Evolutionary conservation across 2,329 filamentous ascomycete genomes (phyloP), one percentile per base, ranked within the genome.

Genomic region (Raffaelea deltoideospora): DNA sequence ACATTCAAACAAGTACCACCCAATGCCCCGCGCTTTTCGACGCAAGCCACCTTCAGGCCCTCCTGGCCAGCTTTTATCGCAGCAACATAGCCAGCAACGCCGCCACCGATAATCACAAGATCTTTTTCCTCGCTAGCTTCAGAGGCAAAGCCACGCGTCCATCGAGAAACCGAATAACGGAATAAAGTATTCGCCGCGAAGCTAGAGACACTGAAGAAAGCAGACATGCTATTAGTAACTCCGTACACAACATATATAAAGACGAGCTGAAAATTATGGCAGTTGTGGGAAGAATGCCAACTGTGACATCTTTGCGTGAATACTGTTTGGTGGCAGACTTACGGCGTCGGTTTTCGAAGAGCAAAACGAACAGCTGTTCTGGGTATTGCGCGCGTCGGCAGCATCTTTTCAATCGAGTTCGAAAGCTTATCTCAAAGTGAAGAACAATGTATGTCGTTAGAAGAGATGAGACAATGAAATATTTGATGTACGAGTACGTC

Each of bases 31-130:
- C 90, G 85, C 74, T 98, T 98, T 67, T 98, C 90, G 65, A 98
- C 92, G 65, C 90, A 98, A 43, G 86, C 74, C 46, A 94, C 88
- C 77, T 95, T 96, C 59, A 98, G 62, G 53, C 90, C 90, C 58
- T 93, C 85, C 63, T 98, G 90, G 41, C 87, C 90, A 53, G 90
- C 90, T 69, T 96, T 98, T 70, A 98, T 98, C 52, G 90, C 90
- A 47, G 90, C 88, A 53, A 98, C 90, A 65, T 98, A 98, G 56
- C 90, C 90, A 50, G 88, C 90, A 53, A 96, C 90, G 66, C 90
- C 90, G 59, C 90, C 90, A 54, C 90, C 90, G 55, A 98, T 94
- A 63, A 98, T 87, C 55, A 98, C 80, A 38, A 98, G 71, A 61
- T 98, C 90, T 63, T 94, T 92, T 61, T 95, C 85, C 60, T 87